Percentiles rank a stretch among this genome's conserved stretches.
Evolutionary conservation across 78 protist genomes (phyloP).

Genomic region (Dictyostelium capitatum): DNA sequence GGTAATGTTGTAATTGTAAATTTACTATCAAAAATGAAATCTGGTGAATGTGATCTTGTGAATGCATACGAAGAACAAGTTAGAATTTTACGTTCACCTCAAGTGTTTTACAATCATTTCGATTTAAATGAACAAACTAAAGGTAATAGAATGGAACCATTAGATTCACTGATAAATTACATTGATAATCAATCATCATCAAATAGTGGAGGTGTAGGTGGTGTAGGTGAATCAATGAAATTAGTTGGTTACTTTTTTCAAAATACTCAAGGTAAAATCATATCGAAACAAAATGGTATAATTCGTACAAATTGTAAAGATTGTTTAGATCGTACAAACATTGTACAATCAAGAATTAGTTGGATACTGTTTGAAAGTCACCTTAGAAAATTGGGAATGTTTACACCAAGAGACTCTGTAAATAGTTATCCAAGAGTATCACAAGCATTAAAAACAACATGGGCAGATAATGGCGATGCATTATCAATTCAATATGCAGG

Average conservation of each 20-base stretch:
- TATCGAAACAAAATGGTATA: conserved; percentile 66
- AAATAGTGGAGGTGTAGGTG: neutral
- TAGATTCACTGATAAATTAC: conserved; percentile 31
- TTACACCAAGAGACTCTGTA: neutral
- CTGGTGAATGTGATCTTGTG: conserved; percentile 44
- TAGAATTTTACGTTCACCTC: neutral
- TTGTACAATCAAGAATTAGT: conserved; percentile 80
- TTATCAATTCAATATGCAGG: conserved; percentile 90
- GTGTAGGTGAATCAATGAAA: neutral
- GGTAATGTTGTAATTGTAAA: conserved; percentile 71
- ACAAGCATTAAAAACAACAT: conserved; percentile 54
- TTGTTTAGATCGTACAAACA: conserved; percentile 96
- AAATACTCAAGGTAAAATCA: neutral
- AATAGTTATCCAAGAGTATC: conserved; percentile 6
- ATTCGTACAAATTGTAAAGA: conserved; percentile 96
- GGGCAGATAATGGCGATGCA: conserved; percentile 94
- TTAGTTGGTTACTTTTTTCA: conserved; percentile 56
- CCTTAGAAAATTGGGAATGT: neutral
- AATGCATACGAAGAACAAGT: conserved; percentile 65
- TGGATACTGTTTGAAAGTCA: conserved; percentile 57
- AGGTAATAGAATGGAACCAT: conserved; percentile 63
- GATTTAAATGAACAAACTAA: conserved; percentile 75
- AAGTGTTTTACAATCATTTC: conserved; percentile 54
- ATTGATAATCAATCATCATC: neutral
- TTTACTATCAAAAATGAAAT: conserved; percentile 62